Evolutionary conservation across 176 grass and related monocot genomes (phyloP).

Genomic region (Elaeis guineensis): DNA sequence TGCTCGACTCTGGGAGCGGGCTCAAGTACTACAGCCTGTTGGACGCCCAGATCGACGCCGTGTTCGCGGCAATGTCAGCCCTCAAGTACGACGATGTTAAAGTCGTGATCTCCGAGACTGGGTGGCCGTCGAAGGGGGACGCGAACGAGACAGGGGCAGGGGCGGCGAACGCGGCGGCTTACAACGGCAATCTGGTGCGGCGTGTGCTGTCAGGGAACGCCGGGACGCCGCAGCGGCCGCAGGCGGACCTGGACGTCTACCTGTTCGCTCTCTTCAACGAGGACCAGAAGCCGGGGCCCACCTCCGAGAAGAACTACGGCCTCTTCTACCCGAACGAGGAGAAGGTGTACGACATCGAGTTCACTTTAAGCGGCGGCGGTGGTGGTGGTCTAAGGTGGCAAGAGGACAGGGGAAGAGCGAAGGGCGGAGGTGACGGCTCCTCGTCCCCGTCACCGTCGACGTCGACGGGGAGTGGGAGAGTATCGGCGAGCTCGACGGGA

Average conservation of each 20-base stretch:
- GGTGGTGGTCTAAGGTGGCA: conserved; percentile 22
- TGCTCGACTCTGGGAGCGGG: conserved; percentile 32
- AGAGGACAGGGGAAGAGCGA: conserved; percentile 11
- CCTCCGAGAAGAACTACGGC: conserved; percentile 84
- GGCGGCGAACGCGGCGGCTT: conserved; percentile 56
- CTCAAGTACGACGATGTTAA: conserved; percentile 33
- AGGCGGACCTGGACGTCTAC: conserved; percentile 72
- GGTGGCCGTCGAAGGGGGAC: conserved; percentile 96
- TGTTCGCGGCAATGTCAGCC: conserved; percentile 50
- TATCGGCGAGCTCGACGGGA: conserved; percentile 29
- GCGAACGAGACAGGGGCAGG: conserved; percentile 34
- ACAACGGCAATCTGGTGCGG: conserved; percentile 73
- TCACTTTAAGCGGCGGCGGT: conserved; percentile 48
- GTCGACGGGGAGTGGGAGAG: conserved; percentile 18
- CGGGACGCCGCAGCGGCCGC: conserved; percentile 61
- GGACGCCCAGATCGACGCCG: conserved; percentile 90
- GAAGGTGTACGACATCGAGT: conserved; percentile 85
- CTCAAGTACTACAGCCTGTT: conserved; percentile 87
- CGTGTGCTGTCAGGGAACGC: conserved; percentile 77
- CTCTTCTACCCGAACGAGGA: conserved; percentile 81
- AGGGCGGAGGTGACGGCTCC: background rate
- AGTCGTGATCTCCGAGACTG: conserved; percentile 79
- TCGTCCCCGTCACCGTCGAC: background rate
- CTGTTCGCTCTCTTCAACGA: conserved; percentile 98
- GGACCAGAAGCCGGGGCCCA: conserved; percentile 86